phyloP scores from a whole-genome alignment of 2,329 filamentous ascomycete species.

The Clonostachys byssicola region DNA sequence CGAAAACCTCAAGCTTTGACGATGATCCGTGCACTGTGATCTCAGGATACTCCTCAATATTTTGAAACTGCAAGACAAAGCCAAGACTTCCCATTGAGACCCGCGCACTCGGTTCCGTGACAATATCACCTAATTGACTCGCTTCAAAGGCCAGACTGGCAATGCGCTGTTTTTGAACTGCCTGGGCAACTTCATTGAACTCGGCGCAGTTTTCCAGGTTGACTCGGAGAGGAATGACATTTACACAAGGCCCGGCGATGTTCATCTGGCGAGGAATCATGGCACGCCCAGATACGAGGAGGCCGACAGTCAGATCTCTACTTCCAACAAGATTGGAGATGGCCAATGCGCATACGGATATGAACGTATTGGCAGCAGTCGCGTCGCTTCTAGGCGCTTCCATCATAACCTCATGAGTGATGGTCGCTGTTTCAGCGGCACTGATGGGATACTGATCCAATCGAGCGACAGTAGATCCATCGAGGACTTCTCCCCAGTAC shows the following conservation, averaged over 20 bases:
- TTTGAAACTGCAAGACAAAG: neutral
- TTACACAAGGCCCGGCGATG: neutral
- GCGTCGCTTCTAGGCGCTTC: neutral
- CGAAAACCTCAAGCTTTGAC: neutral
- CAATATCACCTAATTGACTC: neutral
- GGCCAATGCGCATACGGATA: neutral
- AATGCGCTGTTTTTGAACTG: neutral
- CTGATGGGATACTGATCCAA: neutral
- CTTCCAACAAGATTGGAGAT: neutral
- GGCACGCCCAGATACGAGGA: neutral
- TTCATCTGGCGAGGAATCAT: neutral
- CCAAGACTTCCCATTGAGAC: neutral
- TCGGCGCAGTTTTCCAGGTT: neutral
- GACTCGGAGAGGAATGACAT: neutral
- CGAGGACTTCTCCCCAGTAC: neutral
- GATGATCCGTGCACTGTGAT: neutral
- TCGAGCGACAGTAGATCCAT: neutral
- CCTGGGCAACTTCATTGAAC: neutral
- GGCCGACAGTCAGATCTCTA: neutral
- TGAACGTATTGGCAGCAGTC: neutral
- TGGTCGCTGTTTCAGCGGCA: neutral
- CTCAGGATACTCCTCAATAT: neutral
- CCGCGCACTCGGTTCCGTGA: neutral
- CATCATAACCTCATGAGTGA: neutral
- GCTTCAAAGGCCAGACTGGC: neutral